Percentiles rank a stretch among this genome's conserved stretches.
Evolutionary conservation across 2,329 filamentous ascomycete genomes (phyloP).

Genomic region (Pezicula neosporulosa): DNA sequence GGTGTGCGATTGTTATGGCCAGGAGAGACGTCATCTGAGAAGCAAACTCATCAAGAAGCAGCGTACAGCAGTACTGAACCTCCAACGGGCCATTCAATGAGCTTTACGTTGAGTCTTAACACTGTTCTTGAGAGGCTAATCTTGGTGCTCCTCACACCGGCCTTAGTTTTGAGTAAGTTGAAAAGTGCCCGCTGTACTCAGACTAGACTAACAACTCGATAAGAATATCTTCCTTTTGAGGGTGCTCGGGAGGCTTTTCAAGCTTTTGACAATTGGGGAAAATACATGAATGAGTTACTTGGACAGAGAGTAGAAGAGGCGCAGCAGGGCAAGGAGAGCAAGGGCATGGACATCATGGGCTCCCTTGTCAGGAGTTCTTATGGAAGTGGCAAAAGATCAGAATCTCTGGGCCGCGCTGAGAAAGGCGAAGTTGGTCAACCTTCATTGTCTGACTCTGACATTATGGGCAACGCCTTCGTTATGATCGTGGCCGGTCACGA

Average conservation of each 20-base stretch:
- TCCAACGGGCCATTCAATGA: constrained; percentile 44
- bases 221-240: constrained; percentile 39
- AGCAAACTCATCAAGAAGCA: constrained; percentile 39
- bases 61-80: constrained; percentile 32
- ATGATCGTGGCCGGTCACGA: constrained; percentile 75
- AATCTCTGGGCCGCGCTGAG: constrained; percentile 36
- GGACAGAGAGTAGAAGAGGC: constrained; percentile 46
- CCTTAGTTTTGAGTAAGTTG: constrained; percentile 42
- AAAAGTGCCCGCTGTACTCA: neutral
- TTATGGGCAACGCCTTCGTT: constrained; percentile 69
- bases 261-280: constrained; percentile 52
- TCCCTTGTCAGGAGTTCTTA: constrained; percentile 45
- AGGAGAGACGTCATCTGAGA: constrained; percentile 48
- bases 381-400: constrained; percentile 32
- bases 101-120: constrained; percentile 50
- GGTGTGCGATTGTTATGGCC: constrained; percentile 60
- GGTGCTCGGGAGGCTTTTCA: constrained; percentile 39
- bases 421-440: constrained; percentile 51
- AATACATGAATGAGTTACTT: constrained; percentile 60
- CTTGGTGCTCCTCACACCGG: constrained; percentile 47
- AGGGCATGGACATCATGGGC: constrained; percentile 54
- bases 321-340: constrained; percentile 30
- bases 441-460: constrained; percentile 58
- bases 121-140: constrained; percentile 51
- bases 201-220: neutral